Evolutionary conservation across 768 basidiomycete genomes (phyloP), one percentile per base, ranked within the genome.

Genomic region (Pleurotus salmoneostramineus): DNA sequence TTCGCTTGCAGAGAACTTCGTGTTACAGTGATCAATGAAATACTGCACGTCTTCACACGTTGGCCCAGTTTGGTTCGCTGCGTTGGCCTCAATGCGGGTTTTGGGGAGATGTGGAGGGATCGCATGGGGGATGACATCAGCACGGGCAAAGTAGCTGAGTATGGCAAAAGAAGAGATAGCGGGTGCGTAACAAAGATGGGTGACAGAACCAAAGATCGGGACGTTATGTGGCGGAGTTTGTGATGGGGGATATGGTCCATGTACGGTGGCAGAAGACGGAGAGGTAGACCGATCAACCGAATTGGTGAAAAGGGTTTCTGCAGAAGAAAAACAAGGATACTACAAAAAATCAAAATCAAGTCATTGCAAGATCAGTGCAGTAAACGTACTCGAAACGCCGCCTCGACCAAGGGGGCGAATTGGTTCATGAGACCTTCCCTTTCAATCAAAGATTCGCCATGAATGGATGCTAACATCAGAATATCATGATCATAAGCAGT

Each of bases 321-420:
- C 66, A n/a, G 48, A 63, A 58, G 64, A 66, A 40, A 73, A 79
- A 56, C 77, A 77, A 6, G 81, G 79, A 64, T 74, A 76, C 73
- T 75, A 57, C 3, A 64, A 64, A 65, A 66, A 50, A n/a, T 12
- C 37, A 27, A 27, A 54, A n/a, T 37, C 32, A 55, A 3, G 43
- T 21, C 14, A 36, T 21, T 17, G 8, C 42, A 3, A 27, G 3
- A 27, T 27, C 21, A 27, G 21, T 27, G 21, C 21, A 27, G 57
- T 21, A 42, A 17, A 72, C 81, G 15, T 58, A 83, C 82, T 5
- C 77, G 75, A 63, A 80, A 82, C 27, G 76, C 76, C 11, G 79
- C 78, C 62, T 79, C 74, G 7, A 77, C 76, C 50, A 75, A 73
- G n/a, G 81, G 79, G n/a, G 66, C 66, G 5, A 82, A 69, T 31